A percentile compares a stretch with the other conserved stretches of the same genome.
Conservation (phyloP, 306 rosid genomes). For the Quercus wislizeni region DNA sequence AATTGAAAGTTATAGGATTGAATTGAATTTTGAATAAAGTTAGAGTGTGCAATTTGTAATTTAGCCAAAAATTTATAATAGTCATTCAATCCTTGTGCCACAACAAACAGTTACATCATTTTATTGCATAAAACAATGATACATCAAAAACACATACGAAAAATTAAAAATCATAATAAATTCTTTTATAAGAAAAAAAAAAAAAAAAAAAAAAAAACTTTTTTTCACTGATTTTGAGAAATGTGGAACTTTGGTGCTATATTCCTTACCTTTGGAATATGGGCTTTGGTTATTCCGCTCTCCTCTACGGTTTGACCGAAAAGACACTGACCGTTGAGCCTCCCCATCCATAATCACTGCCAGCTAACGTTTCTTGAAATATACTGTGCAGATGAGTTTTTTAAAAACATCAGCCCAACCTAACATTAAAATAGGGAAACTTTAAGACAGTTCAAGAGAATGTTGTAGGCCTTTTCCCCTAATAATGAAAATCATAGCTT, state of each 20-base stretch:
- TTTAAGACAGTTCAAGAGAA: background rate
- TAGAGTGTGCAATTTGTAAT: too few relatives aligned
- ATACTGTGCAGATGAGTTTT: too few relatives aligned
- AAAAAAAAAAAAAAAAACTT: background rate
- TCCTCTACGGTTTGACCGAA: constrained; percentile 37
- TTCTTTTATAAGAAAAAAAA: background rate
- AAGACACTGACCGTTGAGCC: constrained; percentile 28
- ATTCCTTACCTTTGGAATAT: constrained; percentile 27
- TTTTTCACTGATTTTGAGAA: background rate
- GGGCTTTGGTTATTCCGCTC: constrained; percentile 30
- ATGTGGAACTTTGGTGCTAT: background rate
- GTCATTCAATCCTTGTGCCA: background rate
- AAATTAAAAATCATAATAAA: background rate
- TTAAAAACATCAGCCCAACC: too few relatives aligned
- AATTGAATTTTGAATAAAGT: too few relatives aligned
- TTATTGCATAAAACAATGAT: background rate
- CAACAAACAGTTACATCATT: background rate
- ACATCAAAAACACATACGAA: background rate
- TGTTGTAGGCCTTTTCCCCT: too few relatives aligned
- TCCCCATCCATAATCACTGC: constrained; percentile 33
- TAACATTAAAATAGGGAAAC: too few relatives aligned
- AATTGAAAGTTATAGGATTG: too few relatives aligned
- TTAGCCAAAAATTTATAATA: too few relatives aligned
- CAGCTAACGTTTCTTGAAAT: background rate
- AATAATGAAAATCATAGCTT: background rate